Conservation (phyloP, 495 filamentous ascomycete genomes). For the Terfezia claveryi region DNA sequence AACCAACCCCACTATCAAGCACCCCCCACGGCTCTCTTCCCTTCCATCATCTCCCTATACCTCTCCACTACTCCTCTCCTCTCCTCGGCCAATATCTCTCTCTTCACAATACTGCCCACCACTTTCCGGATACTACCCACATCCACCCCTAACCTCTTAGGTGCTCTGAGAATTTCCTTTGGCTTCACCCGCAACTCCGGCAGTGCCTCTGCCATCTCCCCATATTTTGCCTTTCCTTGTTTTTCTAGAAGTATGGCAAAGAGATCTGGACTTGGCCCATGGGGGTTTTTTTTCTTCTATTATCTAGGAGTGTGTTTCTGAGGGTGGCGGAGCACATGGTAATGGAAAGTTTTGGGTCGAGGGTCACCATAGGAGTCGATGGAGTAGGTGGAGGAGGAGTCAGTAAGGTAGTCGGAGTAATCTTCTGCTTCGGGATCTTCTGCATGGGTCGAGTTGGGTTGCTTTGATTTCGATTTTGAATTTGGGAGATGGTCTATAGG, state of each 20-base stretch:
- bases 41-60: slow-evolving; percentile 61
- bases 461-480: not conserved
- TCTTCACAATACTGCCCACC: slow-evolving; percentile 54
- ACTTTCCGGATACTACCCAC: slow-evolving; percentile 52
- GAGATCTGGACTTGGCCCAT: slow-evolving; percentile 32
- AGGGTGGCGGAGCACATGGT: too few relatives aligned
- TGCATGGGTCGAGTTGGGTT: not conserved
- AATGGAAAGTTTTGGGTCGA: not conserved
- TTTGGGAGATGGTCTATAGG: not conserved
- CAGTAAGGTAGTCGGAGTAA: not conserved
- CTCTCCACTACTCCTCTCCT: slow-evolving; percentile 56
- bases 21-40: slow-evolving; percentile 25
- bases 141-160: slow-evolving; percentile 25
- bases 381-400: too few relatives aligned
- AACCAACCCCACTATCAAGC: not conserved
- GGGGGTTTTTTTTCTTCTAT: not conserved
- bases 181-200: slow-evolving; percentile 39
- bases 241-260: slow-evolving; percentile 51
- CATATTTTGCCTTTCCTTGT: slow-evolving; percentile 37
- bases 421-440: not conserved
- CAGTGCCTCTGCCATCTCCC: slow-evolving; percentile 65
- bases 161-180: slow-evolving; percentile 34
- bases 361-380: not conserved
- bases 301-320: not conserved
- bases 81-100: slow-evolving; percentile 60